A percentile compares a stretch with the other conserved stretches of the same genome.
Evolutionary conservation across 305 asterid species (phyloP).

Genomic region (Withania somnifera): DNA sequence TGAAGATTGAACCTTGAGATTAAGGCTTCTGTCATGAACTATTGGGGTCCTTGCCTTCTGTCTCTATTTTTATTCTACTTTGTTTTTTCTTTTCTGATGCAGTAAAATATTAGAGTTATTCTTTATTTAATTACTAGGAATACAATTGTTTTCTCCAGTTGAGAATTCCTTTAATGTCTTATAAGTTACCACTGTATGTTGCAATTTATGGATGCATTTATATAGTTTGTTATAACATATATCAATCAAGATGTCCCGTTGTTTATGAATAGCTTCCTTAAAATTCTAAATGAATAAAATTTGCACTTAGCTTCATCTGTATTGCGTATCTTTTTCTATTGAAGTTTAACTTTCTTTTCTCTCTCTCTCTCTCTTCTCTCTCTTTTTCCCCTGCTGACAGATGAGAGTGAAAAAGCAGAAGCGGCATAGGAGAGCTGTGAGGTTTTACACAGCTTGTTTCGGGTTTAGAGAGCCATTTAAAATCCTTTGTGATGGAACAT

Average conservation of each 20-base stretch:
- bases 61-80: neutral
- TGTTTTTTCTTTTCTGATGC: neutral
- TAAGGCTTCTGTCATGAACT: neutral
- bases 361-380: neutral
- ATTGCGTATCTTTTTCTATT: neutral
- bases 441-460: constrained; percentile 72
- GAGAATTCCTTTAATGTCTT: neutral
- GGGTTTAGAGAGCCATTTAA: constrained; percentile 90
- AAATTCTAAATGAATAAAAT: neutral
- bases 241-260: neutral
- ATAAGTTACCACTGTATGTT: neutral
- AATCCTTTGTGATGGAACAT: constrained; percentile 92
- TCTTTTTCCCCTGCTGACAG: neutral
- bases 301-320: neutral
- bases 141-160: neutral
- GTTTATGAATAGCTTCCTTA: neutral
- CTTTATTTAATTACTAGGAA: neutral
- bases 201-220: neutral
- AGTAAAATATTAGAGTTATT: neutral
- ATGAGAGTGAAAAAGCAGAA: constrained; percentile 87
- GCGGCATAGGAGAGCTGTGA: constrained; percentile 70
- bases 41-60: neutral
- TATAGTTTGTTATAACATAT: neutral
- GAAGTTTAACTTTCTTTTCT: neutral
- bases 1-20: neutral